phyloP scores from a whole-genome alignment of 805 yeast species.

The Metschnikowia baotianmanensis region DNA sequence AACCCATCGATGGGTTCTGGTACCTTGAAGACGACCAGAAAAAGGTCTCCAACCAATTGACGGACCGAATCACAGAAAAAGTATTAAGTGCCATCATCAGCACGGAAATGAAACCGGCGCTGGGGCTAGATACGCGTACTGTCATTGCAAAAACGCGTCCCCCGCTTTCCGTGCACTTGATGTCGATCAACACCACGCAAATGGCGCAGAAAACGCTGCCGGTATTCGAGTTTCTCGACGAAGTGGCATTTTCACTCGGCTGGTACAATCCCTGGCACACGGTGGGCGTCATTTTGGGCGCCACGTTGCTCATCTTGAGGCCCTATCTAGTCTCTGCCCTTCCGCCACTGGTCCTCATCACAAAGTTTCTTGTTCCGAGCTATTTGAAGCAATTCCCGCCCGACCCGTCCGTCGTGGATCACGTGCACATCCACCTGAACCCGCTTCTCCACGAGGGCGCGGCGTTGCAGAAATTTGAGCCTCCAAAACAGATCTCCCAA shows the following conservation, averaged over 20 bases:
- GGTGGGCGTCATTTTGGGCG: constrained; percentile 49
- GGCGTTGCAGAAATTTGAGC: constrained; percentile 44
- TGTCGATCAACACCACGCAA: constrained; percentile 65
- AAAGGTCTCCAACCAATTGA: constrained; percentile 32
- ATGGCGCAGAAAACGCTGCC: constrained; percentile 60
- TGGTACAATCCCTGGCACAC: constrained; percentile 70
- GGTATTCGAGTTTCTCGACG: constrained; percentile 62
- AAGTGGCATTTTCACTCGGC: constrained; percentile 48
- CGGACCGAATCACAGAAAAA: constrained; percentile 73
- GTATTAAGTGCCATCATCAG: constrained; percentile 66
- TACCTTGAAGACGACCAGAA: constrained; percentile 22
- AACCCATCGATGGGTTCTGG: constrained; percentile 26
- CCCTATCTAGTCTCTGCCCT: constrained; percentile 55
- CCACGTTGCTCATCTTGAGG: constrained; percentile 53
- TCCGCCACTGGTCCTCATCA: constrained; percentile 54
- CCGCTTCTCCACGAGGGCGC: constrained; percentile 45
- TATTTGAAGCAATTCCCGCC: constrained; percentile 64
- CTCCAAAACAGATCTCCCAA: constrained; percentile 75
- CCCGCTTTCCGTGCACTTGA: constrained; percentile 61
- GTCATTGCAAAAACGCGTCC: constrained; percentile 64
- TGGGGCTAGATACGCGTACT: constrained; percentile 50
- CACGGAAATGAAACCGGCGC: constrained; percentile 38
- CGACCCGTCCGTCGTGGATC: constrained; percentile 34
- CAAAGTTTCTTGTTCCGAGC: constrained; percentile 64
- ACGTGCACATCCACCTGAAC: constrained; percentile 22